Percentiles rank a stretch among this genome's conserved stretches.
Conservation (phyloP, 139 green algal species). For the Volvox reticuliferus region DNA sequence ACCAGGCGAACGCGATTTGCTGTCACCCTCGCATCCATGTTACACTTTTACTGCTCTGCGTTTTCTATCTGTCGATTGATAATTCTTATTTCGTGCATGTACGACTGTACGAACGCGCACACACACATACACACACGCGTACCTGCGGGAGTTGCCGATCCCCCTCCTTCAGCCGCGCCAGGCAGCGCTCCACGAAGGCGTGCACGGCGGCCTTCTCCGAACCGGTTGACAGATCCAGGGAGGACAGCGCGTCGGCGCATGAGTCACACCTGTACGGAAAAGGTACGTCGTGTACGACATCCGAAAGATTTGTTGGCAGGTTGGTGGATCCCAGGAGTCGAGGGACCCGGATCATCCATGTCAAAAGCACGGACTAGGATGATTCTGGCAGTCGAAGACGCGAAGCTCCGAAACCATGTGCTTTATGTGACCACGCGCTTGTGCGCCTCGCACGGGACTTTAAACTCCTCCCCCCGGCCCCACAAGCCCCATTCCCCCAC, state of each 20-base stretch:
- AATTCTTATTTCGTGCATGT: neutral
- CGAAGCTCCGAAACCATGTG: neutral
- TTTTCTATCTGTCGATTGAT: neutral
- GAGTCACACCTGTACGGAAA: slow-evolving; percentile 57
- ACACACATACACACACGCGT: neutral
- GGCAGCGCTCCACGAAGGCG: slow-evolving; percentile 72
- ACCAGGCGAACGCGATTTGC: too few species aligned
- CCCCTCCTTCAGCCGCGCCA: slow-evolving; percentile 77
- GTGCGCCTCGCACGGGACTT: too few species aligned
- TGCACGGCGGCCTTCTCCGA: slow-evolving; percentile 87
- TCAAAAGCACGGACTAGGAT: too few species aligned
- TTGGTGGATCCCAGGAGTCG: too few species aligned
- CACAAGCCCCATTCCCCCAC: too few species aligned
- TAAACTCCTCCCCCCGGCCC: too few species aligned
- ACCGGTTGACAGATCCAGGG: slow-evolving; percentile 81
- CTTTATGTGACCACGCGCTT: too few species aligned
- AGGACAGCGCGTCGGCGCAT: slow-evolving; percentile 59
- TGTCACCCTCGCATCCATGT: neutral
- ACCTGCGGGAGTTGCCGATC: slow-evolving; percentile 89
- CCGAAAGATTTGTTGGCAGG: too few species aligned
- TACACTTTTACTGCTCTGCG: neutral
- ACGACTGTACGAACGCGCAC: neutral
- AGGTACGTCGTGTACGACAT: neutral
- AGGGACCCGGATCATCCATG: too few species aligned
- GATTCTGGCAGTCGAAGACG: too few species aligned